phyloP scores from a whole-genome alignment of 208 protist species.

The Sergeia podlipaevii region DNA sequence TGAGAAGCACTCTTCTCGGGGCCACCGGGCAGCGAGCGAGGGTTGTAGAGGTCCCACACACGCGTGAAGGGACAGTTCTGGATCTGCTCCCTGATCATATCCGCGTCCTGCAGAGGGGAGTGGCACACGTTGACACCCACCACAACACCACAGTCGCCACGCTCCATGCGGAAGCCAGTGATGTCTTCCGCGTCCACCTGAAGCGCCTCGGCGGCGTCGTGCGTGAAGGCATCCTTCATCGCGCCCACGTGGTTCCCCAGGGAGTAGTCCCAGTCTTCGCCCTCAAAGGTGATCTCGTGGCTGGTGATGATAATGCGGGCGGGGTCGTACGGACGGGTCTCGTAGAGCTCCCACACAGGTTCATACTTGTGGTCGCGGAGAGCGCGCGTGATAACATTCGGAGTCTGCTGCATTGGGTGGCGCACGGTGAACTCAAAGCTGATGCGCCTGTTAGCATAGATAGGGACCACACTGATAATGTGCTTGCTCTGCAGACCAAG shows the following conservation, averaged over 20 bases:
- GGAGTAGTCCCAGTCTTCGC: constrained; percentile 50
- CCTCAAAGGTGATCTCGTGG: constrained; percentile 39
- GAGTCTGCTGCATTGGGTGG: constrained; percentile 10
- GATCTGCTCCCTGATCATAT: constrained; percentile 15
- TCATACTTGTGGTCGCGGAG: constrained; percentile 25
- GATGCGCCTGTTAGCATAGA: constrained; percentile 2
- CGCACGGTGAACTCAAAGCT: constrained; percentile 6
- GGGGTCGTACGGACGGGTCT: constrained; percentile 21
- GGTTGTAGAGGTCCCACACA: constrained; percentile 13
- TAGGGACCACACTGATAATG: constrained; percentile 9
- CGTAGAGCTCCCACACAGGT: constrained; percentile 53
- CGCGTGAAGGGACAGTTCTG: constrained; percentile 3
- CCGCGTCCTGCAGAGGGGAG: constrained; percentile 17
- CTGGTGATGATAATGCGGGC: constrained; percentile 13
- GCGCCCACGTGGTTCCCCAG: constrained; percentile 19
- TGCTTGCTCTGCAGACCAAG: constrained; percentile 13
- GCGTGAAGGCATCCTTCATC: constrained; percentile 23
- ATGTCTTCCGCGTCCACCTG: constrained; percentile 21
- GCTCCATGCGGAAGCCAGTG: constrained; percentile 22
- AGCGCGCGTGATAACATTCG: constrained; percentile 21
- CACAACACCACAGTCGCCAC: constrained; percentile 12
- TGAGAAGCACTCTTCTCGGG: constrained; percentile 6
- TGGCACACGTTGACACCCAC: constrained; percentile 28
- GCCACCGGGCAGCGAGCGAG: constrained; percentile 1
- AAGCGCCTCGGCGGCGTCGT: constrained; percentile 31